Evolutionary conservation across 768 basidiomycete species (phyloP).

Genomic region (Boletus rubescentipes): DNA sequence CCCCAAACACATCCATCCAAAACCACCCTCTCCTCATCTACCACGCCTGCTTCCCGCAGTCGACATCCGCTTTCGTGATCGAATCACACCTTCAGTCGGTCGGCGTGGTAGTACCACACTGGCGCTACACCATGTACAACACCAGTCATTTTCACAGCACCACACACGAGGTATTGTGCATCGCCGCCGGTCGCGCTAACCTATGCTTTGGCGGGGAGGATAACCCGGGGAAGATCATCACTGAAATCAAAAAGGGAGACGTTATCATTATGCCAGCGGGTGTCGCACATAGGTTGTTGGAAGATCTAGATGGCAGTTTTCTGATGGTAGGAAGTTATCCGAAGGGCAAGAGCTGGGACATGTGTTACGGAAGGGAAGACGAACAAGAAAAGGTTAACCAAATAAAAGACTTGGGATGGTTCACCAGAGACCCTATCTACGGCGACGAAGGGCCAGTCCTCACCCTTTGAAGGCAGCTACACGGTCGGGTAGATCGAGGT

Average conservation of each 20-base stretch:
- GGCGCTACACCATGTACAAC: slow-evolving; percentile 44
- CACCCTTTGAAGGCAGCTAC: background rate
- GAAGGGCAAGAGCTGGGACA: slow-evolving; percentile 36
- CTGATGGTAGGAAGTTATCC: slow-evolving; percentile 45
- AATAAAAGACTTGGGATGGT: slow-evolving; percentile 37
- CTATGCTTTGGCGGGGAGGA: slow-evolving; percentile 42
- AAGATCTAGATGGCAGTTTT: slow-evolving; percentile 31
- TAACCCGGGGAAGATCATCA: slow-evolving; percentile 32
- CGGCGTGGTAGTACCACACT: slow-evolving; percentile 38
- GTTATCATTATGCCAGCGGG: slow-evolving; percentile 43
- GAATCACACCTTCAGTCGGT: slow-evolving; percentile 35
- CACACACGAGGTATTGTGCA: slow-evolving; percentile 41
- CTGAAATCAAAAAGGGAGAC: slow-evolving; percentile 37
- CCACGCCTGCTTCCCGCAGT: slow-evolving; percentile 29
- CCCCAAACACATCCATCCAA: slow-evolving; percentile 38
- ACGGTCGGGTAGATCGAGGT: no score
- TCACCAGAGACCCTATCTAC: slow-evolving; percentile 40
- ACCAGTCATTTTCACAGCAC: slow-evolving; percentile 44
- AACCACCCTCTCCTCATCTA: slow-evolving; percentile 40
- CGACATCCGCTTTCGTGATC: slow-evolving; percentile 23
- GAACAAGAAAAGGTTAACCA: background rate
- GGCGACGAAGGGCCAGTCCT: slow-evolving; percentile 38
- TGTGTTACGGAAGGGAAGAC: slow-evolving; percentile 8
- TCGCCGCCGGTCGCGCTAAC: slow-evolving; percentile 33
- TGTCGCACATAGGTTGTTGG: slow-evolving; percentile 37